These are phyloP conservation scores for Lepidium africanum DNA, from an alignment of 345 rosid species.

Conservation along the genomic window DNA sequence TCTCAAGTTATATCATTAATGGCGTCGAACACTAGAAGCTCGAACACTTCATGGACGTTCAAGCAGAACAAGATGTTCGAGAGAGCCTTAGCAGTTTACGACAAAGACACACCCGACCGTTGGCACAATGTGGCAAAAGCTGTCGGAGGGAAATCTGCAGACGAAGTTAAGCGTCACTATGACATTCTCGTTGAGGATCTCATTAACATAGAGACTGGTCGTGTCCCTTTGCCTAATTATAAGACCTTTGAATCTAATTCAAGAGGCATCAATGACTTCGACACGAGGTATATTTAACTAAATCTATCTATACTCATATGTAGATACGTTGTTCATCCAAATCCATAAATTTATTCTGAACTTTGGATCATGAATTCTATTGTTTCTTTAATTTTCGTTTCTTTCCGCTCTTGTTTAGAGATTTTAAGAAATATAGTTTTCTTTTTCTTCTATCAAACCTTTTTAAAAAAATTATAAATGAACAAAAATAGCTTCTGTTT, in stretches of 20 bases:
- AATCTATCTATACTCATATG: not conserved
- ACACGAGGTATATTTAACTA: slow-evolving; percentile 32
- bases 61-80: slow-evolving; percentile 83
- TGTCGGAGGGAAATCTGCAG: slow-evolving; percentile 74
- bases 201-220: slow-evolving; percentile 63
- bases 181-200: slow-evolving; percentile 75
- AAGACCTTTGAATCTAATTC: slow-evolving; percentile 28
- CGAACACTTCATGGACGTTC: slow-evolving; percentile 59
- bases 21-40: slow-evolving; percentile 51
- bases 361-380: not conserved
- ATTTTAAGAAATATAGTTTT: not conserved
- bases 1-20: slow-evolving; percentile 24
- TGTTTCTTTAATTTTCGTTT: not conserved
- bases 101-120: slow-evolving; percentile 88
- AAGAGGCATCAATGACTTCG: slow-evolving; percentile 28
- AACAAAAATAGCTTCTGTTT: too few relatives aligned
- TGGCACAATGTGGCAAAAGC: slow-evolving; percentile 85
- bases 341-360: not conserved
- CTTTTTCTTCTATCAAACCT: not conserved
- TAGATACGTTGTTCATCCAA: not conserved
- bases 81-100: slow-evolving; percentile 75
- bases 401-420: not conserved
- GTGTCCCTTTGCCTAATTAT: slow-evolving; percentile 69
- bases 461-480: too few relatives aligned
- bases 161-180: slow-evolving; percentile 84